Evolutionary conservation across 257 asterid species (phyloP), one percentile per base, ranked within the genome.

Genomic region (Solanum virginianum): DNA sequence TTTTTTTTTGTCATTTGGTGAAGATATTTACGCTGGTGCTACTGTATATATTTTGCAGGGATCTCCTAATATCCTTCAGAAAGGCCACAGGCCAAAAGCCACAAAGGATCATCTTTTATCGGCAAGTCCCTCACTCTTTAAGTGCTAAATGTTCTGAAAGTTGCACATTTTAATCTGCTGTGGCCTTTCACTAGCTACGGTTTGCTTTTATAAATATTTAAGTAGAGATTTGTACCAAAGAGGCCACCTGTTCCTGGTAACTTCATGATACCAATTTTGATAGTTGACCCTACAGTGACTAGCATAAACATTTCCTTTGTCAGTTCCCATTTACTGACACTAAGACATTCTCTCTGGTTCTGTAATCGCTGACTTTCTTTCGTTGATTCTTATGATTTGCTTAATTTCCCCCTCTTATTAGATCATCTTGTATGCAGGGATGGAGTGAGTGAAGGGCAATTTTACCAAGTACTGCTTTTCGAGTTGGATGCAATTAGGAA

Each of bases 21-120:
- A 80, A 65, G 2, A 18, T 39, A 29, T 18, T 86, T 54, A 49
- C 12, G 49, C 57, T 18, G 63, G 80, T 82, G 63, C 10, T 11
- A 51, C 54, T 87, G 53, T 60, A 75, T 85, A 71, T 82, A n/a
- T 62, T 84, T 49, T 89, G 88, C 90, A 96, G 99, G 91, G 99
- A 96, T 93, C 98, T 96, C 81, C 88, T 96, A 91, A 95, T 96
- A 70, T 96, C 99, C 43, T 96, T 96, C 90, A 91, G 99, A 86
- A 96, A 96, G 91, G 97, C 99, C 55, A 96, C 99, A 47, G 99
- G 98, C 26, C 97, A 96, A 87, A 96, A 96, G 92, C 99, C 99
- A 24, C 99, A 94, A 88, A 93, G 99, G 94, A 96, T 96, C 14
- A 95, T 96, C 88, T 96, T 96, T 90, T 96, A 96, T 88, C 91